A percentile compares a stretch with the other conserved stretches of the same genome.
phyloP scores from a whole-genome alignment of 1,284 basidiomycete genomes.

The Heliocybe sulcata region DNA sequence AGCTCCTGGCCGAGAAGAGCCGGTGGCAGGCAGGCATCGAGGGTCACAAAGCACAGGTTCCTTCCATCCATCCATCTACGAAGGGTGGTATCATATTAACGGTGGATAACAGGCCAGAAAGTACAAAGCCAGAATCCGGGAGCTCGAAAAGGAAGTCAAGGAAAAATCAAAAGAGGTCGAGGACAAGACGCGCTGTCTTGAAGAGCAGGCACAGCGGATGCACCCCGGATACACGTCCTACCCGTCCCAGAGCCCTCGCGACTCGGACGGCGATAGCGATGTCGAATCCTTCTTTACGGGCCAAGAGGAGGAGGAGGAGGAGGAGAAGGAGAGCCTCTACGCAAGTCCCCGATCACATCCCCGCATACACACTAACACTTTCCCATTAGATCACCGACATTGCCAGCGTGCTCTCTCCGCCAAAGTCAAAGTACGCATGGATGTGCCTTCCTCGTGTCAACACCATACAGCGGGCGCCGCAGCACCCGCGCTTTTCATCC shows the following conservation, averaged over 20 bases:
- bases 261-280: background rate
- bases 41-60: background rate
- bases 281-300: background rate
- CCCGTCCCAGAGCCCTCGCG: background rate
- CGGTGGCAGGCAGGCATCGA: background rate
- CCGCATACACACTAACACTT: background rate
- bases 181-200: background rate
- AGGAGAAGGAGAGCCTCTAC: background rate
- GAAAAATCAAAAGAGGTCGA: background rate
- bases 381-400: too few relatives aligned
- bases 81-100: background rate
- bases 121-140: background rate
- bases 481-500: too few relatives aligned
- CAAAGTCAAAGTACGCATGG: too few relatives aligned
- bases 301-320: background rate
- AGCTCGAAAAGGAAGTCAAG: background rate
- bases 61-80: background rate
- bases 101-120: background rate
- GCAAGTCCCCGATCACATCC: background rate
- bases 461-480: too few relatives aligned
- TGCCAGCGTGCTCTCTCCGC: too few relatives aligned
- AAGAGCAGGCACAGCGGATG: background rate
- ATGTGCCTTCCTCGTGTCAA: too few relatives aligned
- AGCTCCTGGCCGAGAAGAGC: background rate
- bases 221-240: background rate